phyloP scores from a whole-genome alignment of 306 rosid genomes.

The Senna siamea region DNA sequence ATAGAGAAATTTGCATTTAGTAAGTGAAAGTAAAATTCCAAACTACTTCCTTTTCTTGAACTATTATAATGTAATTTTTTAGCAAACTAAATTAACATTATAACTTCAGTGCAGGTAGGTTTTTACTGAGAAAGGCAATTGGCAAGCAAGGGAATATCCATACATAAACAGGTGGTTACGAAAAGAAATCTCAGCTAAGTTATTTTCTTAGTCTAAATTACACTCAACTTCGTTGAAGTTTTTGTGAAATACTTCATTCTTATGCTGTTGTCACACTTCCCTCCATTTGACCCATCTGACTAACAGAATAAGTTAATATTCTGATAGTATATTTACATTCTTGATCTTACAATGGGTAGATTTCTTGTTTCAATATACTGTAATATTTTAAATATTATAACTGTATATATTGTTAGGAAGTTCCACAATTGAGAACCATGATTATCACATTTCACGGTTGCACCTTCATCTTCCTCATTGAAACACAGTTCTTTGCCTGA shows the following conservation, averaged over 20 bases:
- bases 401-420: neutral
- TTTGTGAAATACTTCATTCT: neutral
- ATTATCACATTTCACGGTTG: neutral
- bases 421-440: neutral
- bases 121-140: neutral
- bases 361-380: neutral
- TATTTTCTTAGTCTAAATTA: neutral
- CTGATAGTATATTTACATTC: neutral
- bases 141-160: neutral
- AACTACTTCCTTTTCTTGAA: neutral
- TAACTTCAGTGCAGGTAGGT: neutral
- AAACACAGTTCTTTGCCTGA: neutral
- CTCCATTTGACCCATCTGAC: neutral
- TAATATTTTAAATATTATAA: neutral
- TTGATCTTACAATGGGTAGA: neutral
- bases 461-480: neutral
- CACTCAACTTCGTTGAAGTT: neutral
- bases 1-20: neutral
- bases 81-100: neutral
- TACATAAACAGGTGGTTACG: neutral
- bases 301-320: neutral
- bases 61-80: neutral
- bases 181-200: neutral
- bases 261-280: neutral
- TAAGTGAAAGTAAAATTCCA: neutral